A percentile compares a stretch with the other conserved stretches of the same genome.
Evolutionary conservation across 108 stramenopile genomes (phyloP).

Genomic region (Fistulifera solaris): DNA sequence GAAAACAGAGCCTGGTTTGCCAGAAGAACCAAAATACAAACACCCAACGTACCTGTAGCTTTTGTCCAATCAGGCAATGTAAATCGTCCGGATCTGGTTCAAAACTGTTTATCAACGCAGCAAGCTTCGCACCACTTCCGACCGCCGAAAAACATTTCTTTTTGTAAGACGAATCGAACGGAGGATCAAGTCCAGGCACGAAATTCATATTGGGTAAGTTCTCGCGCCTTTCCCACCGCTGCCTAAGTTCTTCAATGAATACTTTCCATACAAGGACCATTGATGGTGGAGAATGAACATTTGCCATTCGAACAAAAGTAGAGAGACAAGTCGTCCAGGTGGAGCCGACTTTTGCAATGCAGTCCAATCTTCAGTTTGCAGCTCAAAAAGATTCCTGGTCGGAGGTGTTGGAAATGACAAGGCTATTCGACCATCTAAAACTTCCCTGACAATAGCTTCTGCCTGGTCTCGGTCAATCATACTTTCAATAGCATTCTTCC

Average conservation of each 20-base stretch:
- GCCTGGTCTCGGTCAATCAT: slow-evolving; percentile 36
- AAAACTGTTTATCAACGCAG: slow-evolving; percentile 35
- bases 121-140: slow-evolving; percentile 28
- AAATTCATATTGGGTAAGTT: slow-evolving; percentile 65
- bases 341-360: slow-evolving; percentile 47
- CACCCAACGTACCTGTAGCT: slow-evolving; percentile 37
- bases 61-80: slow-evolving; percentile 77
- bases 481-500: slow-evolving; percentile 41
- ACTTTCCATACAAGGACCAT: slow-evolving; percentile 66
- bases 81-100: slow-evolving; percentile 46
- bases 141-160: slow-evolving; percentile 22
- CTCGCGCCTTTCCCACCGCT: slow-evolving; percentile 62
- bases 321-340: slow-evolving; percentile 70
- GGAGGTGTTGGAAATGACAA: slow-evolving; percentile 48
- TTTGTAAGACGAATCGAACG: slow-evolving; percentile 7
- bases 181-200: slow-evolving; percentile 61
- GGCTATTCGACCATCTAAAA: slow-evolving; percentile 25
- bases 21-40: too few relatives aligned
- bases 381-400: slow-evolving; percentile 4
- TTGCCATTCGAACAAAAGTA: slow-evolving; percentile 74
- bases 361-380: neutral
- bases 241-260: slow-evolving; percentile 63
- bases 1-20: too few relatives aligned
- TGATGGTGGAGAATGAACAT: slow-evolving; percentile 53
- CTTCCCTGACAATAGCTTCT: slow-evolving; percentile 22